Base-by-base conservation (phyloP, 768 basidiomycete species). In the Lactarius trivialis region DNA sequence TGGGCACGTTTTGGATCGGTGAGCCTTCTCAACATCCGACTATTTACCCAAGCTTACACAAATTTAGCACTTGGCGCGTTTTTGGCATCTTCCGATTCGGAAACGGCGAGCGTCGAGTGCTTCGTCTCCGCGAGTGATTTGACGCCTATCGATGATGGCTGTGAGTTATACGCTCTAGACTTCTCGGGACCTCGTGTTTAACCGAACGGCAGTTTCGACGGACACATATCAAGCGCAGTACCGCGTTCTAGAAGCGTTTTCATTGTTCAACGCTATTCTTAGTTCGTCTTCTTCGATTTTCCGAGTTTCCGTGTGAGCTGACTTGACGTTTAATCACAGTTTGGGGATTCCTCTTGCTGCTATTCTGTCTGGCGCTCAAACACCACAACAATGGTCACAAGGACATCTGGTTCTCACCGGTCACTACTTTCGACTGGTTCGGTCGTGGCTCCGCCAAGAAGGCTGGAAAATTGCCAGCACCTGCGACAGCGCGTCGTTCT, bases 211-310 rank as follows among this genome's bases (percentile, higher is more conserved):
- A 92, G 91, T 91, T 75, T 85, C 88, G 60, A 91, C 89, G 26
- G 87, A 90, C 68, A 88, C 88, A 63, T 93, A 87, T 72, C 91
- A 91, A 67, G 89, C 90, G n/a, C 91, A 91, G 77, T 92, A 91
- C 71, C 84, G 85, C 32, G 90, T 91, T 21, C 77, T 93, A 62
- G 88, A 85, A 72, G 82, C 86, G 19, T 92, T 92, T 73, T 83
- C 91, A 7, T 74, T 92, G 59, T 83, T 93, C 72, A 92, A 91
- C 68, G 83, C 86, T 55, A 78, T 80, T 48, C 79, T 93, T 4
- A 75, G 90, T 86, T 73, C 61, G 86, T 77, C 7, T 26, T 24
- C 34, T 32, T 32, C 34, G 51, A 51, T 3, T 60, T 49, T 33
- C 30, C 60, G 28, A 55, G 56, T 55, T 51, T 52, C 55, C 50